Conservation (phyloP, 371 early-diverging fungal species). For the Mucor saturninus region DNA sequence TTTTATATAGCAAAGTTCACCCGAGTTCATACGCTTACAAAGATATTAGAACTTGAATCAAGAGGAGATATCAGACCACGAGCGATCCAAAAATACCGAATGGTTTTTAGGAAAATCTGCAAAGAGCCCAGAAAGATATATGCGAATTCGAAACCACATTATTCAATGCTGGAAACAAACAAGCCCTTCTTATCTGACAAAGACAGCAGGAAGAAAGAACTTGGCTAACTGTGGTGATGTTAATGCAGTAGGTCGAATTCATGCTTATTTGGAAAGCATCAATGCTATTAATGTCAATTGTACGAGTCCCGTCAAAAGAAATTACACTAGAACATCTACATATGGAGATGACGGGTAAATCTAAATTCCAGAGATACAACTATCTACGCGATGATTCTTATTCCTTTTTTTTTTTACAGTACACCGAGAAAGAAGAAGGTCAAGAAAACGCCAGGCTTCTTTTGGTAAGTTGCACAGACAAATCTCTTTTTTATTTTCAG, state of each 20-base stretch:
- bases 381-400: not conserved
- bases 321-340: conserved; percentile 3
- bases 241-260: conserved; percentile 88
- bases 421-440: conserved; percentile 13
- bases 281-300: conserved; percentile 75
- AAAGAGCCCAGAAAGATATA: conserved; percentile 87
- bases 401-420: not conserved
- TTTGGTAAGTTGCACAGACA: conserved; percentile 11
- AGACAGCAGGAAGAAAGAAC: conserved; percentile 34
- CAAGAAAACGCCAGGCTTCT: conserved; percentile 24
- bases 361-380: not conserved
- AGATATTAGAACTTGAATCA: conserved; percentile 21
- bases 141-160: conserved; percentile 83
- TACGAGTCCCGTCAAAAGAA: conserved; percentile 10
- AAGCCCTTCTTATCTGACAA: conserved; percentile 72
- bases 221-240: conserved; percentile 79
- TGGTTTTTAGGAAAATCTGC: conserved; percentile 73
- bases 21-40: not conserved
- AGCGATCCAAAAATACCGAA: conserved; percentile 65
- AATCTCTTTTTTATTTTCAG: not conserved
- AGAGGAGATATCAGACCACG: conserved; percentile 57
- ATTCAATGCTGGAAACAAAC: conserved; percentile 71
- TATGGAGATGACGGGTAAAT: conserved; percentile 28
- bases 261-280: conserved; percentile 78
- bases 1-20: too few species aligned